These are phyloP conservation scores for Litsea cubeba DNA, from an alignment of 164 flowering plant species.

Conservation along the genomic window DNA sequence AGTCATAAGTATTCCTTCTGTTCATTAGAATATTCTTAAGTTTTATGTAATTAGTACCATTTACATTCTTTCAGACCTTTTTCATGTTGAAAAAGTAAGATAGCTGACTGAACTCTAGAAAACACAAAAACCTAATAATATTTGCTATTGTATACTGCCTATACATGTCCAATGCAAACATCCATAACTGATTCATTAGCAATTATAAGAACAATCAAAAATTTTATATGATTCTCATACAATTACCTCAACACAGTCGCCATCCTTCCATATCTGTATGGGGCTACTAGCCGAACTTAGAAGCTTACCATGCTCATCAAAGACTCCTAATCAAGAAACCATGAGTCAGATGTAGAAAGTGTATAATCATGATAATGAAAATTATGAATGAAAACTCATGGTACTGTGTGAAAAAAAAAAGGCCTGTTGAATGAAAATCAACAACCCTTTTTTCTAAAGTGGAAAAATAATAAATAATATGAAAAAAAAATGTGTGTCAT, in stretches of 20 bases:
- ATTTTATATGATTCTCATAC: constrained; percentile 4
- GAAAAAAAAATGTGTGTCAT: too few species aligned
- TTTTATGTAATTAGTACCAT: background rate
- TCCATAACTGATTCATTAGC: background rate
- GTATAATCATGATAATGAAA: background rate
- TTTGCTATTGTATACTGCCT: too few species aligned
- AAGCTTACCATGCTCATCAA: constrained; percentile 77
- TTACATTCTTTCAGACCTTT: background rate
- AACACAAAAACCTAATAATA: background rate
- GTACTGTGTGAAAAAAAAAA: background rate
- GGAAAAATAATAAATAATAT: too few species aligned
- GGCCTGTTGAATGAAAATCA: background rate
- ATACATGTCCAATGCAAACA: too few species aligned
- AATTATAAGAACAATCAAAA: background rate
- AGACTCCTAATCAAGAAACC: constrained; percentile 52
- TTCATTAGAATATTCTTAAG: background rate
- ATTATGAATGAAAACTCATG: background rate
- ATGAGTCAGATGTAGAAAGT: background rate
- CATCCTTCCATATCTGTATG: constrained; percentile 95
- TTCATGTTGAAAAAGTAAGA: background rate
- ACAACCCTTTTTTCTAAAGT: too few species aligned
- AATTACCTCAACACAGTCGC: constrained; percentile 80
- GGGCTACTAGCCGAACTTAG: constrained; percentile 86
- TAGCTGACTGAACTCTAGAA: background rate
- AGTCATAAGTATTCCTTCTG: background rate